Evolutionary conservation across 176 grass and related monocot species (phyloP), one percentile per base, ranked within the genome.

Genomic region (Musa beccarii): DNA sequence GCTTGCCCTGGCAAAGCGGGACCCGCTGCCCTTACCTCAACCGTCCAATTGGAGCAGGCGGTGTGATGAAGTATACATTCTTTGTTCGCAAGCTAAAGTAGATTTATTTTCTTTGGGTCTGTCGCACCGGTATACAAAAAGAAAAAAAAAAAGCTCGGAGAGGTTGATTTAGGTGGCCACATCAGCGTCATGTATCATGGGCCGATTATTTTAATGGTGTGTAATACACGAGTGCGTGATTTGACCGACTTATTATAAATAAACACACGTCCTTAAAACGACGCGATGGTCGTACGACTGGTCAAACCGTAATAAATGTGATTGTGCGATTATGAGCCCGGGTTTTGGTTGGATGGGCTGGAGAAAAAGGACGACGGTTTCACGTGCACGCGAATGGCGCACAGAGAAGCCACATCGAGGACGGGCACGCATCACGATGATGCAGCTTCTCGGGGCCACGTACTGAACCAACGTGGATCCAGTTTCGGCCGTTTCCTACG

Each of bases 151-250:
- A 26, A 66, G 13, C 19, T 24, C 63, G 22, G 63, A 20, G 11
- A 8, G 11, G 63, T 11, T 23, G 12, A 14, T 12, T 2, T 14
- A 13, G 10, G 21, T 13, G 63, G 57, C 57, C 11, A 66, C 23
- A 5, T 26, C 63, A 20, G 12, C 63, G 23, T 26, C 21, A 26
- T 25, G 63, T 10, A 11, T 2, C 11, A 14, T 43, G 34, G 34
- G 2, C 3, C 7, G 26, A 66, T 26, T 66, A 26, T 66, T 66
- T 65, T 24, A 65, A 59, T 59, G 0, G 17, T 17, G 55, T n/a
- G 17, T 65, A 59, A 59, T 12, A 66, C 23, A 66, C 63, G 63
- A 23, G 63, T 66, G 63, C 63, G 3, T 66, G 63, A 66, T 66
- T 66, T 66, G 63, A 66, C 22, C 10, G 10, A 24, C 63, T 26